These are phyloP conservation scores for Aspergillus sp. DNA, from an alignment of 2,329 filamentous ascomycete genomes.

Conservation along the genomic window DNA sequence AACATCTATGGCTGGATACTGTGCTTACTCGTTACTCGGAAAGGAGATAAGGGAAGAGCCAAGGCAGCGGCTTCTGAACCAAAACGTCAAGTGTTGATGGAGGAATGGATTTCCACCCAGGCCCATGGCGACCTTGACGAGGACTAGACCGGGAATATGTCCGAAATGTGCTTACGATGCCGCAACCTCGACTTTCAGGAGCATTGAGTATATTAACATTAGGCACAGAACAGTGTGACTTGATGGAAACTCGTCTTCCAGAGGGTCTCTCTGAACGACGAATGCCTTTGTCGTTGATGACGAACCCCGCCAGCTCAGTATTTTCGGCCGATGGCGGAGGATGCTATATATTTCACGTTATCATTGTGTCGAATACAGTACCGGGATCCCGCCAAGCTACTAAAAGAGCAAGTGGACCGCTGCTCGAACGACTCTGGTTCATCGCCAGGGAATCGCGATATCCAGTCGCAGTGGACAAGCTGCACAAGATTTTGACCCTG, in stretches of 20 bases:
- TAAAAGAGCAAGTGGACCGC: background rate
- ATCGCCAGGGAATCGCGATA: background rate
- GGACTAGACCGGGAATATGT: constrained; percentile 29
- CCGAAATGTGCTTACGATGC: background rate
- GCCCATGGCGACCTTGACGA: constrained; percentile 47
- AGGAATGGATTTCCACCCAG: constrained; percentile 87
- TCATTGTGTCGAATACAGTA: background rate
- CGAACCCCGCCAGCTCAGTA: background rate
- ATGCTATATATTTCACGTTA: background rate
- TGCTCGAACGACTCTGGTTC: background rate
- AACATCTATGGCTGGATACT: constrained; percentile 92
- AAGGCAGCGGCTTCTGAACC: constrained; percentile 41
- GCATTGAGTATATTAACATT: background rate
- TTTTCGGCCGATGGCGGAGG: background rate
- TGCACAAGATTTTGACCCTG: background rate
- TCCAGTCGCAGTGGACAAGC: background rate
- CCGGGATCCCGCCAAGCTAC: background rate
- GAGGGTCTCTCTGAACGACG: background rate
- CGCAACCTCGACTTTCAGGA: background rate
- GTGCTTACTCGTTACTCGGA: constrained; percentile 84
- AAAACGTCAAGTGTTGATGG: constrained; percentile 72
- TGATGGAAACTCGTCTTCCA: background rate
- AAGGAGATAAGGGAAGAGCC: constrained; percentile 53
- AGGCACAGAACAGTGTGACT: background rate
- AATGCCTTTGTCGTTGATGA: background rate